Evolutionary conservation across 352 stramenopile species (phyloP), one percentile per base, ranked within the genome.

Genomic region (Discostella stelligera): DNA sequence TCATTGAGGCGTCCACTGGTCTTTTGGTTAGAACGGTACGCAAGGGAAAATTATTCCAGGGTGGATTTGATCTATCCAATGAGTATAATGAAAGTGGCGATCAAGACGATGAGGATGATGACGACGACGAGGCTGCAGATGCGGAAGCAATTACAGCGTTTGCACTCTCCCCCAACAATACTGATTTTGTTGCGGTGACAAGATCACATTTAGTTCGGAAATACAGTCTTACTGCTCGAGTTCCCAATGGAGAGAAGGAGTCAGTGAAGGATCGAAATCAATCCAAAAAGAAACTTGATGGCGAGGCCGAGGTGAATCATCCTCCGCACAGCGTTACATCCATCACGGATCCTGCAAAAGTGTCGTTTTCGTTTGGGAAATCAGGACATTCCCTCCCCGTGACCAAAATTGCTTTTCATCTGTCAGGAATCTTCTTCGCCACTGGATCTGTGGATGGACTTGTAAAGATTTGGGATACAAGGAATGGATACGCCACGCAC

Each of bases 401-500:
- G 7, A 88, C 84, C 13, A 62, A 76, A 8, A 80, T 93, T 55
- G 79, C 78, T 49, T 89, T 90, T 53, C 88, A 93, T 71, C 58
- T 69, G 4, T 88, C 78, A 0, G 85, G 88, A 56, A 74, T 89
- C 3, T 92, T 99, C 70, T 84, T 99, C 8, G 96, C 96, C 7
- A 99, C 97, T 0, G 97, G 95, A 73, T 96, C 95, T 21, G 96
- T 96, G 30, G 97, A 99, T 85, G 95, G 96, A 55, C 94, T 91
- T 0, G 96, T 98, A 48, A 97, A 98, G 70, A 78, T 95, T 41
- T 94, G 83, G 82, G 89, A 94, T 81, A 62, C 82, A 10, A 75
- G 85, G 14, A 85, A 84, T 59, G 66, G 72, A 55, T 92, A 87
- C 60, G 88, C 90, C 8, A 91, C 90, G 10, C 89, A 95, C 74